phyloP scores from a whole-genome alignment of 2,329 filamentous ascomycete species.

The Aureobasidium sp. region DNA sequence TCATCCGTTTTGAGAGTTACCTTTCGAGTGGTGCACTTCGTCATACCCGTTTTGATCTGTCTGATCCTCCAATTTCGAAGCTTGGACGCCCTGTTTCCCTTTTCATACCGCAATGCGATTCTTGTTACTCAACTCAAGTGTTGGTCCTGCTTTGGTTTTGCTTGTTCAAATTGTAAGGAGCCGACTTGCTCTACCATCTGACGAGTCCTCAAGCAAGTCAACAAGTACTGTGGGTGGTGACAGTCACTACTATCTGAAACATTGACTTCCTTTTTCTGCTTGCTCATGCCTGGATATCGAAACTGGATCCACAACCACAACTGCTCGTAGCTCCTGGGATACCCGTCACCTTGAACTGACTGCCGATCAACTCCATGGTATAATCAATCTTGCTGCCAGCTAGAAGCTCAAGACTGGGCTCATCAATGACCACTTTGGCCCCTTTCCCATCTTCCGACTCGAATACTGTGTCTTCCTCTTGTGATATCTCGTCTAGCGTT shows the following conservation, averaged over 20 bases:
- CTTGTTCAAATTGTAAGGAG: background rate
- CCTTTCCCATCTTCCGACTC: conserved; percentile 47
- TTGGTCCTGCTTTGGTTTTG: background rate
- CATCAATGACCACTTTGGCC: conserved; percentile 82
- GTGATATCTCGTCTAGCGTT: conserved; percentile 47
- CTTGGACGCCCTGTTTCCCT: background rate
- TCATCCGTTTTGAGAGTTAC: background rate
- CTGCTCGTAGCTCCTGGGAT: conserved; percentile 89
- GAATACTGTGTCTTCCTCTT: conserved; percentile 84
- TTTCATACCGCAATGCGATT: background rate
- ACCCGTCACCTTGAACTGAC: conserved; percentile 93
- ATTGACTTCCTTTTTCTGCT: background rate
- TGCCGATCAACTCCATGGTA: conserved; percentile 89
- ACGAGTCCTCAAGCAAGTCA: background rate
- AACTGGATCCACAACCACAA: conserved; percentile 95
- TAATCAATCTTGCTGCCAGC: conserved; percentile 95
- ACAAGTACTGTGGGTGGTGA: no score
- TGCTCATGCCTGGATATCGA: conserved; percentile 60
- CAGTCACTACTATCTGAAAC: background rate
- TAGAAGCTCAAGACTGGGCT: conserved; percentile 76
- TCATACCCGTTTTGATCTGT: conserved; percentile 7
- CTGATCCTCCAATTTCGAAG: background rate
- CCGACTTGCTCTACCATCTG: background rate
- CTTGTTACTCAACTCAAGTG: no score
- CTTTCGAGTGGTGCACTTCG: background rate